Evolutionary conservation across 2,329 filamentous ascomycete species (phyloP).

Genomic region (Cadophora gregata): DNA sequence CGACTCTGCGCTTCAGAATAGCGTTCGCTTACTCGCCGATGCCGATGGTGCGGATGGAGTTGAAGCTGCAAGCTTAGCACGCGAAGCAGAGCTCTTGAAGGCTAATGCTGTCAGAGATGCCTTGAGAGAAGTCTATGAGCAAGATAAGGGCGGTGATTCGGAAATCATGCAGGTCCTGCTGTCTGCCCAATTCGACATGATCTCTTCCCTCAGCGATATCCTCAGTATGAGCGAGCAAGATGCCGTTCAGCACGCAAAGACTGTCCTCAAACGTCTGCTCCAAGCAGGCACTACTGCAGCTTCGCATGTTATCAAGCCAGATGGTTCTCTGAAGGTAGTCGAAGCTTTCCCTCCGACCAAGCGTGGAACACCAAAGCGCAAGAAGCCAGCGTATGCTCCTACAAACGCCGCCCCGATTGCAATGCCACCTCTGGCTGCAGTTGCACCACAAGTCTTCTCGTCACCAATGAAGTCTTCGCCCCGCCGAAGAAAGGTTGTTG

Average conservation of each 20-base stretch:
- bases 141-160: slow-evolving; percentile 82
- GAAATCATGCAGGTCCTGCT: slow-evolving; percentile 82
- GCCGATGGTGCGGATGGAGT: slow-evolving; percentile 68
- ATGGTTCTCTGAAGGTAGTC: slow-evolving; percentile 65
- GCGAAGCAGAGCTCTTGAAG: slow-evolving; percentile 87
- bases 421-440: slow-evolving; percentile 49
- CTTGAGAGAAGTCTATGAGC: slow-evolving; percentile 77
- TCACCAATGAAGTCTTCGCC: slow-evolving; percentile 81
- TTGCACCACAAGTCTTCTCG: slow-evolving; percentile 46
- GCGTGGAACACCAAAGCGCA: slow-evolving; percentile 78
- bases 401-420: slow-evolving; percentile 37
- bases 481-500: slow-evolving; percentile 72
- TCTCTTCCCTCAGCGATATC: slow-evolving; percentile 82
- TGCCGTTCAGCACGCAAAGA: slow-evolving; percentile 79
- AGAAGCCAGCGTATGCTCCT: slow-evolving; percentile 53
- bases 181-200: slow-evolving; percentile 89
- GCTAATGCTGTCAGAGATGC: slow-evolving; percentile 81
- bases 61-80: slow-evolving; percentile 74
- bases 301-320: slow-evolving; percentile 88
- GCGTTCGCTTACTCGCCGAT: slow-evolving; percentile 78
- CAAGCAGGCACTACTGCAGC: slow-evolving; percentile 76
- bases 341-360: slow-evolving; percentile 75
- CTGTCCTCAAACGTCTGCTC: slow-evolving; percentile 78
- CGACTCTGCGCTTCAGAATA: slow-evolving; percentile 86
- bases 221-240: slow-evolving; percentile 83